phyloP scores from a whole-genome alignment of 768 basidiomycete species.

The Termitomyces sp. region DNA sequence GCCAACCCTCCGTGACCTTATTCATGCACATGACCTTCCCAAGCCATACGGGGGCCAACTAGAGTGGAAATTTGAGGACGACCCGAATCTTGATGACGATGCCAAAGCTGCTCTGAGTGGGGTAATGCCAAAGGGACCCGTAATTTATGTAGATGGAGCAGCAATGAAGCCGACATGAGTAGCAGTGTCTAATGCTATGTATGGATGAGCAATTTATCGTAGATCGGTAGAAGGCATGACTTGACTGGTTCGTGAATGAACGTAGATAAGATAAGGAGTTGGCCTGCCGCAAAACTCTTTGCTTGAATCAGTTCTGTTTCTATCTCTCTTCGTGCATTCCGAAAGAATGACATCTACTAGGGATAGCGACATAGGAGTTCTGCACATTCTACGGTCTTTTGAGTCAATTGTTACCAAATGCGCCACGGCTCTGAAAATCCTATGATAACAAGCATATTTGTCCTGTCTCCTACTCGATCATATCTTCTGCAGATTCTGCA shows the following conservation, averaged over 20 bases:
- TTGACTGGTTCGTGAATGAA: neutral
- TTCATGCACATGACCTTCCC: constrained; percentile 48
- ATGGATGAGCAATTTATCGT: neutral
- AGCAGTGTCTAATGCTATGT: no score
- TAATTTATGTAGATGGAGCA: constrained; percentile 41
- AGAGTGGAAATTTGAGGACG: constrained; percentile 64
- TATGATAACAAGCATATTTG: no score
- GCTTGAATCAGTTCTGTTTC: no score
- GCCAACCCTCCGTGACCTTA: constrained; percentile 42
- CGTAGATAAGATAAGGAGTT: neutral
- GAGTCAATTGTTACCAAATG: neutral
- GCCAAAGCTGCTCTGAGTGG: constrained; percentile 38
- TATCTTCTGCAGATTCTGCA: no score
- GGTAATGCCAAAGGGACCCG: constrained; percentile 53
- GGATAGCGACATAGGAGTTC: no score
- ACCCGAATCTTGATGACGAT: constrained; percentile 57
- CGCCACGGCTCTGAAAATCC: neutral
- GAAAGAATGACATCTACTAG: neutral
- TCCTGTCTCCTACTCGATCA: no score
- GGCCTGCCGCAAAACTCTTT: neutral
- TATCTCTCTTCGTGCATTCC: neutral
- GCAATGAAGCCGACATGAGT: constrained; percentile 11
- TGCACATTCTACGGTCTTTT: no score
- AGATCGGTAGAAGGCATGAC: neutral
- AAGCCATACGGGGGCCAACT: constrained; percentile 69